Conservation (phyloP, 768 basidiomycete species). For the Sporobolomyces roseus region DNA sequence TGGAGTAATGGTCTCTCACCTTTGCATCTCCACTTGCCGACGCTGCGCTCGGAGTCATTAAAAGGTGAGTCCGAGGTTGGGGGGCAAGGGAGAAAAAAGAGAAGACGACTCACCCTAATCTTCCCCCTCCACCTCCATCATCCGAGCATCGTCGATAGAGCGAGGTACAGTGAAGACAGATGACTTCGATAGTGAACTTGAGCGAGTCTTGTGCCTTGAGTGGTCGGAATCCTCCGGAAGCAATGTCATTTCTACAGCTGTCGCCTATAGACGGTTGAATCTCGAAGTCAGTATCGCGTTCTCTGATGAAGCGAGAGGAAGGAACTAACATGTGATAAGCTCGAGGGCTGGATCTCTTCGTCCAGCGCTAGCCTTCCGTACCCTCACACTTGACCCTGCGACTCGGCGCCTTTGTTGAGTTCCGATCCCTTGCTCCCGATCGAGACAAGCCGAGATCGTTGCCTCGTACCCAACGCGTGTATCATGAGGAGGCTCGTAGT, state of each 20-base stretch:
- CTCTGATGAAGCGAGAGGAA: no score
- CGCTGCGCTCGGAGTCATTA: background rate
- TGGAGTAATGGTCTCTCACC: background rate
- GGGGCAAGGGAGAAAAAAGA: no score
- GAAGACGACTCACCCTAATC: constrained; percentile 5
- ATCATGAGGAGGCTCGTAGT: background rate
- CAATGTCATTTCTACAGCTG: background rate
- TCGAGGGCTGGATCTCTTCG: no score
- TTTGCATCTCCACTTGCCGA: constrained; percentile 20
- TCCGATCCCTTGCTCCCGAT: background rate
- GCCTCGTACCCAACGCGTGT: background rate
- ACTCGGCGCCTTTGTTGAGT: background rate
- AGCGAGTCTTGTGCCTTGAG: background rate
- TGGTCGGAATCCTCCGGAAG: background rate
- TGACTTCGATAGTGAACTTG: constrained; percentile 5
- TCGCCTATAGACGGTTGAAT: background rate
- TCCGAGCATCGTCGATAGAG: constrained; percentile 7
- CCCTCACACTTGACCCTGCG: background rate
- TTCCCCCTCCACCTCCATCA: constrained; percentile 5
- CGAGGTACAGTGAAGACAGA: constrained; percentile 4
- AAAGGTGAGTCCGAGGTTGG: no score
- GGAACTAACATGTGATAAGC: no score
- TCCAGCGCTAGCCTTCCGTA: background rate
- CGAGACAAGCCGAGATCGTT: constrained; percentile 7
- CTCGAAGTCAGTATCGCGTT: no score